These are phyloP conservation scores for Helianthus tuberosus DNA, from an alignment of 129 eudicot genomes.

Conservation along the genomic window DNA sequence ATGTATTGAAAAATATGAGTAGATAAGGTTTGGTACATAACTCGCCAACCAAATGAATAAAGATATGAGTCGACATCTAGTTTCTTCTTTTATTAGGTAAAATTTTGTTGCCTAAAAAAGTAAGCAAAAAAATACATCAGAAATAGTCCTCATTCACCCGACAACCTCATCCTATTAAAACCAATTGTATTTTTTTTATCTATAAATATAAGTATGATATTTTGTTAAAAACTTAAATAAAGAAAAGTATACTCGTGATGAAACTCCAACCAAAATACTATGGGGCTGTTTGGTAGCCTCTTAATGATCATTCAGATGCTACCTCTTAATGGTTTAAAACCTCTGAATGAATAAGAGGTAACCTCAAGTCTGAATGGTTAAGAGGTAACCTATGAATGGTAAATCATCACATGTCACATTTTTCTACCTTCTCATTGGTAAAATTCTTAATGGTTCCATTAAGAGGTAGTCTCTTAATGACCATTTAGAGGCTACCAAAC, in stretches of 20 bases:
- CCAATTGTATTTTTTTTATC: neutral
- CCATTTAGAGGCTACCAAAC: no score
- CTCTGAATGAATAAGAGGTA: no score
- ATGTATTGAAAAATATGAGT: neutral
- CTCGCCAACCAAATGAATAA: slow-evolving; percentile 21
- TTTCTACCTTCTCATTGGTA: no score
- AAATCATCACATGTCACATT: no score
- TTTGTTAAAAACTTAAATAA: neutral
- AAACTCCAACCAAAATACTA: neutral
- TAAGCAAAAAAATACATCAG: slow-evolving; percentile 8
- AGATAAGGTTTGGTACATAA: slow-evolving; percentile 36
- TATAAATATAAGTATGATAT: neutral
- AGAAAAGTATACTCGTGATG: neutral
- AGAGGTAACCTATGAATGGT: no score
- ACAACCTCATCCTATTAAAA: slow-evolving; percentile 14
- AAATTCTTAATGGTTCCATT: no score
- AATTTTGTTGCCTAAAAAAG: slow-evolving; percentile 2
- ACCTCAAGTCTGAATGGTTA: no score
- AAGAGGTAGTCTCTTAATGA: no score
- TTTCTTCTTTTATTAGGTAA: slow-evolving; percentile 18
- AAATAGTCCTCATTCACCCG: slow-evolving; percentile 15
- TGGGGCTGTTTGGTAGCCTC: no score
- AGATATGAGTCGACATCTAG: slow-evolving; percentile 22
- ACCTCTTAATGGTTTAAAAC: no score
- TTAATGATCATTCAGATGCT: no score